Base-by-base conservation (phyloP, 208 protist species). In the Wallacemonas rigidus region DNA sequence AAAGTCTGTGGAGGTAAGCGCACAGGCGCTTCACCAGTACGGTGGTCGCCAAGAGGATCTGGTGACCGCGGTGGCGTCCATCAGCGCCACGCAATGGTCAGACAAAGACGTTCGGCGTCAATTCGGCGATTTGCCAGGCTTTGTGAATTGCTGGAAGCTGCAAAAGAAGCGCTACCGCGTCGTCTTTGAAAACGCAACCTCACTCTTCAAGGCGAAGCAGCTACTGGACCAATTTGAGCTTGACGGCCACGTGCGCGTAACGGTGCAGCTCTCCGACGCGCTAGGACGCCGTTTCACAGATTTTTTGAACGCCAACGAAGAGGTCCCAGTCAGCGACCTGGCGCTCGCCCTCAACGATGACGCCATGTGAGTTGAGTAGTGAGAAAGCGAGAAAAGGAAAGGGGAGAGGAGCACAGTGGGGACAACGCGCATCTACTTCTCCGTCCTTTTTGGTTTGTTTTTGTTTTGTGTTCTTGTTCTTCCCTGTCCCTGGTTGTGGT, bases 161-260 rank as follows among this genome's bases (percentile, higher is more conserved):
- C 77, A 88, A 68, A 67, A 74, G 51, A 78, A 81, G 38, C 81
- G 81, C 55, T 82, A 89, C 69, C 86, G 88, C 36, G 77, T 93
- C 1, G 82, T 95, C n/a, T 94, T 95, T 76, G 79, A 79, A 35
- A 77, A 85, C 58, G 76, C 69, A n/a, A 76, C 68, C 43, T 51
- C 80, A 14, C 84, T 95, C 36, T 95, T 93, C 71, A 81, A 85
- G 53, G 91, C 91, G 53, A 95, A 95, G 77, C 72, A 90, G 67
- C 80, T 95, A 45, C 81, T 95, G 3, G 88, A 93, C 69, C 85
- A 95, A 79, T 94, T 95, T 64, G 85, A 86, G 45, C 69, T 92
- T 26, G 87, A 85, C 7, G 60, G 79, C 1, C 77, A 82, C 38
- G 65, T 95, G 69, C 86, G 91, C n/a, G 83, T 95, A 5, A 70